Conservation (phyloP, 2,329 filamentous ascomycete species). For the Calonectria pseudoturangicola region DNA sequence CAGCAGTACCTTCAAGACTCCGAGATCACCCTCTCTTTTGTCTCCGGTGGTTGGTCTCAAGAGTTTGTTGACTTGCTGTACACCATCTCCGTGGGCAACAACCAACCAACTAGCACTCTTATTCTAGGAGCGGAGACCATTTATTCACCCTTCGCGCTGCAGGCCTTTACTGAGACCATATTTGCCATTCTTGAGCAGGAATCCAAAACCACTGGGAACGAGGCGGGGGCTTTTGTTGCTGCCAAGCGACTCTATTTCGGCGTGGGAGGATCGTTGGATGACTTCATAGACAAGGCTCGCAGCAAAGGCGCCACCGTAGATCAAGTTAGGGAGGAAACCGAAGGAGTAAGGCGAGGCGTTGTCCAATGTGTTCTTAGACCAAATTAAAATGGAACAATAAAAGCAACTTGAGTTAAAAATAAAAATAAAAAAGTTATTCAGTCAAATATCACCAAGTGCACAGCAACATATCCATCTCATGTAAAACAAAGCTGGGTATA, state of each 20-base stretch:
- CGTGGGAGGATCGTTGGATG: constrained; percentile 87
- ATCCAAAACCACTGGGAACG: constrained; percentile 56
- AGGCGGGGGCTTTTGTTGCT: constrained; percentile 79
- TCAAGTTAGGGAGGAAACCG: constrained; percentile 74
- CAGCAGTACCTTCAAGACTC: constrained; percentile 68
- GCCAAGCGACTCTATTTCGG: constrained; percentile 91
- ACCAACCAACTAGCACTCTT: constrained; percentile 61
- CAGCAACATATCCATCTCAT: not conserved
- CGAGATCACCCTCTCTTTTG: constrained; percentile 76
- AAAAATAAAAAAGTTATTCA: not conserved
- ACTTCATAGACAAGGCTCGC: constrained; percentile 76
- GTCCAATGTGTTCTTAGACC: constrained; percentile 68
- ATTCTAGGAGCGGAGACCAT: constrained; percentile 88
- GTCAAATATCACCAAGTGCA: not conserved
- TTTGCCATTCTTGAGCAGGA: constrained; percentile 74
- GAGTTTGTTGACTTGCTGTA: constrained; percentile 78
- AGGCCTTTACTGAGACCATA: constrained; percentile 80
- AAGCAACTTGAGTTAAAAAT: constrained; percentile 11
- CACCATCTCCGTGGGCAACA: constrained; percentile 43
- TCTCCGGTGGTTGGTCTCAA: constrained; percentile 85
- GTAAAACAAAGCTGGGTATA: constrained; percentile 43
- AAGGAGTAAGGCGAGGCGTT: constrained; percentile 77
- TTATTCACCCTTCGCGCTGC: constrained; percentile 83
- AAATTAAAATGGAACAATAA: constrained; percentile 37
- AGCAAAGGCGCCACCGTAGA: constrained; percentile 69